Evolutionary conservation across 345 rosid species (phyloP), one percentile per base, ranked within the genome.

Genomic region (Draba incana): DNA sequence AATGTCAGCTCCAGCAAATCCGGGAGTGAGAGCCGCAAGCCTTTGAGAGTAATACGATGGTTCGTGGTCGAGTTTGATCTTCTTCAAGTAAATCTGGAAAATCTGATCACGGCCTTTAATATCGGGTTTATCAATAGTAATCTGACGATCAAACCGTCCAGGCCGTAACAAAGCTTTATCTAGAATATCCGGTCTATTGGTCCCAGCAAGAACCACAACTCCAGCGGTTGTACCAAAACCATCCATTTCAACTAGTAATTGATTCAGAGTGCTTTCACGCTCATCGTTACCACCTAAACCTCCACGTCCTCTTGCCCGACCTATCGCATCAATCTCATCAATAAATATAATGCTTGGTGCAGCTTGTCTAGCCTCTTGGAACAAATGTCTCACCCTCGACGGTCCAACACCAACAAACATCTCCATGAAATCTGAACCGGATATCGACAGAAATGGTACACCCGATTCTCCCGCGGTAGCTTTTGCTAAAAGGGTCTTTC

Each of bases 351-450:
- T 94, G 68, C 98, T 89, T 9, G 99, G 97, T 15, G 98, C 90
- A 78, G 88, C 76, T 52, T 84, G 86, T 75, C 99, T 87, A 35
- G 99, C 98, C 70, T 94, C 99, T 71, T 89, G 96, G 79, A 94
- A 94, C 84, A 94, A 86, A 72, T 82, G 82, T 73, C 99, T 86
- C 38, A 94, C 99, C 77, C 98, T 87, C 2, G 99, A 91, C 9
- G 98, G 99, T 62, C 99, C 99, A 74, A 94, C 98, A 49, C 98
- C 99, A 57, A 94, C 99, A 81, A 94, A 94, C 98, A 94, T 88
- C 84, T 94, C 99, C 92, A 89, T 86, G 79, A 94, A 94, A 83
- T 94, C 99, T 8, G 99, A 94, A 57, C 98, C 99, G 5, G 96
- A 87, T 38, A 91, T 94, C 2, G 99, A 91, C 8, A 94, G 78